Base-by-base conservation (phyloP, 75 land plant genomes). In the Cryptomeria japonica region DNA sequence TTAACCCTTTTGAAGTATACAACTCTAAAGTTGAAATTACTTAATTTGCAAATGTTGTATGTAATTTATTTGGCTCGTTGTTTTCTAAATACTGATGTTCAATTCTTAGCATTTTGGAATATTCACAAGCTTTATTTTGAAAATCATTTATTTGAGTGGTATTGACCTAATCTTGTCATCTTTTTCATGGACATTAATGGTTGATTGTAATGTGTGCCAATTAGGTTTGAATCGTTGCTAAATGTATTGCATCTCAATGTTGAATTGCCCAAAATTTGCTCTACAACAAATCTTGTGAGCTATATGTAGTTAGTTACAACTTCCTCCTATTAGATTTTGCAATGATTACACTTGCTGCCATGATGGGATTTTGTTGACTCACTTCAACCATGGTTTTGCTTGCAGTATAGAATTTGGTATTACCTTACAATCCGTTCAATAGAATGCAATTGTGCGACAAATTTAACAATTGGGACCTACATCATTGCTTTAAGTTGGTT, bases 181-280 rank as follows among this genome's bases (percentile, higher is more conserved):
- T 72, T 32, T 72, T 2, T 31, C 76, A 18, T 31, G 31, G 36
- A 72, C 1, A 12, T 72, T 72, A 5, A 72, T 34, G 25, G 11
- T 9, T 10, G 64, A 18, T 3, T 47, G 49, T 22, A 22, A 61
- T 61, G 5, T 38, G 38, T 37, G 83, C 25, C 47, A 25, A 36
- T 42, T 16, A 80, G 83, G 13, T 80, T 80, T 80, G 49, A 80
- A 80, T 47, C 12, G 42, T 25, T 80, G 47, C 83, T 49, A 80
- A 80, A 22, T 80, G 49, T 49, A 42, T 10, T 80, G 46, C 12
- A 22, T 44, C 44, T 42, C 11, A 22, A 44, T 5, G n/a, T 1
- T 25, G 12, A 41, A 39, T 22, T 44, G 49, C n/a, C 5, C 28
- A 44, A 11, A 22, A 6, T 14, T 28, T 80, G 16, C 4, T 44